Evolutionary conservation across 2,329 filamentous ascomycete species (phyloP).

Genomic region (Xylaria multiplex): DNA sequence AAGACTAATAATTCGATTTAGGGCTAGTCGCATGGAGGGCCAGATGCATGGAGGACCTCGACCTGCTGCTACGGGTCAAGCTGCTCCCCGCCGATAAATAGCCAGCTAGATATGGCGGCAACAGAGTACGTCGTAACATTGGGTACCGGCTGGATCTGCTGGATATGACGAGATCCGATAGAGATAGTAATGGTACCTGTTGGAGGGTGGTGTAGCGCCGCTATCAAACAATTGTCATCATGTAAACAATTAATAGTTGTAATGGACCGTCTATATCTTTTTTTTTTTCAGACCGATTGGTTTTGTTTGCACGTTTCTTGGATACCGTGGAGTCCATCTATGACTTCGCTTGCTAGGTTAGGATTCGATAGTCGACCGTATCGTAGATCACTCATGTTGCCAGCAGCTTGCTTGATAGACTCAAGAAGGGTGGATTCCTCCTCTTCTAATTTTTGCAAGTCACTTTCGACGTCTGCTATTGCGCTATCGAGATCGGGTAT

Average conservation of each 20-base stretch:
- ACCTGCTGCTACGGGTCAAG: constrained; percentile 45
- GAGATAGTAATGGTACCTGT: not conserved
- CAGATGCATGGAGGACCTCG: constrained; percentile 40
- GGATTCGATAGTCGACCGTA: constrained; percentile 79
- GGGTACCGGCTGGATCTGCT: not conserved
- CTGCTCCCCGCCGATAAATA: constrained; percentile 43
- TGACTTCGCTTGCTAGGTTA: constrained; percentile 71
- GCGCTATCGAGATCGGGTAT: constrained; percentile 76
- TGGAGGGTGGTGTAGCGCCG: not conserved
- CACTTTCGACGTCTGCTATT: constrained; percentile 70
- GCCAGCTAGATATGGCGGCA: not conserved
- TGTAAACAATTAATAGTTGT: constrained; percentile 35
- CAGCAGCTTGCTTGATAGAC: constrained; percentile 72
- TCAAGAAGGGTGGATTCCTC: constrained; percentile 70
- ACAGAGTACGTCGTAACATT: constrained; percentile 4
- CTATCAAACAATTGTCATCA: not conserved
- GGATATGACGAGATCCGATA: not conserved
- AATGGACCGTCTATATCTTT: constrained; percentile 35
- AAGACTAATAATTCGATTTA: constrained; percentile 34
- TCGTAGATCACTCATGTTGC: constrained; percentile 81
- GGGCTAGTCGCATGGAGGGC: constrained; percentile 43
- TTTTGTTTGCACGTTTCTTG: constrained; percentile 69
- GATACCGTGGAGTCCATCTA: constrained; percentile 72
- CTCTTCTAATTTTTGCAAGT: constrained; percentile 72
- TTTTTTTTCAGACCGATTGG: constrained; percentile 43